These are phyloP conservation scores for Aspergillus candidus DNA, from an alignment of 2,329 filamentous ascomycete genomes.

Conservation along the genomic window DNA sequence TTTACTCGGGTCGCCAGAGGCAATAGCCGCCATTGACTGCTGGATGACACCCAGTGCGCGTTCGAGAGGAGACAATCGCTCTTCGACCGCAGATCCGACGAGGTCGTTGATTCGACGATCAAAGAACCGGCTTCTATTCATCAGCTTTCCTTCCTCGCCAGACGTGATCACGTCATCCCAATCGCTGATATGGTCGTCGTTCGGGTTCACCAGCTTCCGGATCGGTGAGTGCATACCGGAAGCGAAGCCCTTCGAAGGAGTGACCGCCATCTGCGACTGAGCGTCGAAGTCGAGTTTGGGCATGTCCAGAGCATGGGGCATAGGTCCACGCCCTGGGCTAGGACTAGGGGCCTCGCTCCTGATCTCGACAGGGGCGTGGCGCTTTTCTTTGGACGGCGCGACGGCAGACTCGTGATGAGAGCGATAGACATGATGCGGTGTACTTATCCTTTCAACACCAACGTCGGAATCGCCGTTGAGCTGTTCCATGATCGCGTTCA, in stretches of 20 bases:
- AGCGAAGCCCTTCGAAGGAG: slow-evolving; percentile 60
- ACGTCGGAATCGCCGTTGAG: slow-evolving; percentile 69
- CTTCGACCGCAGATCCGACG: slow-evolving; percentile 69
- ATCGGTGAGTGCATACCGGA: slow-evolving; percentile 51
- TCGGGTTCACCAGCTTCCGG: slow-evolving; percentile 56
- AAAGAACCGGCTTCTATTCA: slow-evolving; percentile 78
- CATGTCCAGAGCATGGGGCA: slow-evolving; percentile 42
- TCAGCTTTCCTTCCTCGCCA: slow-evolving; percentile 75
- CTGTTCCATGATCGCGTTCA: slow-evolving; percentile 87
- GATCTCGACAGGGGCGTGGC: slow-evolving; percentile 47
- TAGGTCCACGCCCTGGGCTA: slow-evolving; percentile 54
- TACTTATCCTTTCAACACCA: slow-evolving; percentile 60
- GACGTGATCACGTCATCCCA: slow-evolving; percentile 86
- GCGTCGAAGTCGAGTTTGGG: slow-evolving; percentile 33
- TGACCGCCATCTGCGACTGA: slow-evolving; percentile 42
- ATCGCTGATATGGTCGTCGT: slow-evolving; percentile 67
- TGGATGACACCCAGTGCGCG: slow-evolving; percentile 72
- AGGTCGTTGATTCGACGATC: slow-evolving; percentile 83
- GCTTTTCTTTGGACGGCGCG: slow-evolving; percentile 49
- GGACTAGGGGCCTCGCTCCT: slow-evolving; percentile 69
- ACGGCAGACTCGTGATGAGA: slow-evolving; percentile 32
- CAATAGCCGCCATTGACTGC: slow-evolving; percentile 56
- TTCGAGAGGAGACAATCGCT: slow-evolving; percentile 74
- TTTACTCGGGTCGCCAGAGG: slow-evolving; percentile 51
- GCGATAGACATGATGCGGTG: slow-evolving; percentile 24